Conservation (phyloP, 768 basidiomycete species). For the Gymnopilus dilepis region DNA sequence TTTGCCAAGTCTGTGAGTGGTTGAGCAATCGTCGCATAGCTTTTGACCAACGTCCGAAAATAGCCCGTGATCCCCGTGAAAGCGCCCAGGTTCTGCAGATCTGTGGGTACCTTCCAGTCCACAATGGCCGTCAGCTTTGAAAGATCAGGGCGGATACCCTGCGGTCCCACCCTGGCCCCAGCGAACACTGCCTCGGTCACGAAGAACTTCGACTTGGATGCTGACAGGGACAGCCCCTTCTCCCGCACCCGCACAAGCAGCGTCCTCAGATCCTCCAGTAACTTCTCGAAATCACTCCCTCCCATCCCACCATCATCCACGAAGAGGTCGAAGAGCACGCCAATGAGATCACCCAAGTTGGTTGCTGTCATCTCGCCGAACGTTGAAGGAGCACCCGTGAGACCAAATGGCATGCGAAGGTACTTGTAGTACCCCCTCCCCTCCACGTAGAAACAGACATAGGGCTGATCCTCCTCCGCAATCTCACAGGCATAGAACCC, state of each 20-base stretch:
- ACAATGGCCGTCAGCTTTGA: slow-evolving; percentile 44
- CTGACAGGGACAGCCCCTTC: slow-evolving; percentile 39
- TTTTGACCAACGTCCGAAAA: slow-evolving; percentile 38
- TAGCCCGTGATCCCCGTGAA: slow-evolving; percentile 43
- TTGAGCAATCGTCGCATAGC: slow-evolving; percentile 37
- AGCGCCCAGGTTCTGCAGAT: slow-evolving; percentile 31
- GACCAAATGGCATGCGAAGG: slow-evolving; percentile 43
- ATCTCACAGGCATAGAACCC: slow-evolving; percentile 39
- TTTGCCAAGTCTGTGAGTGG: slow-evolving; percentile 37
- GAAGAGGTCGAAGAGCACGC: slow-evolving; percentile 36
- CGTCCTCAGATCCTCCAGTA: slow-evolving; percentile 26
- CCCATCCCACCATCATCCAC: slow-evolving; percentile 44
- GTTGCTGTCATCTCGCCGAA: slow-evolving; percentile 36
- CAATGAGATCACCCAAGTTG: slow-evolving; percentile 31
- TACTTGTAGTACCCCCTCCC: slow-evolving; percentile 43
- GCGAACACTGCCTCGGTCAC: slow-evolving; percentile 41
- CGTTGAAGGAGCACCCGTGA: slow-evolving; percentile 42
- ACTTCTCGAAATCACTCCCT: slow-evolving; percentile 36
- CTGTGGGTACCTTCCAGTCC: slow-evolving; percentile 34
- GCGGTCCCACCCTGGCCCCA: slow-evolving; percentile 35
- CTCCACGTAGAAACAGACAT: slow-evolving; percentile 41
- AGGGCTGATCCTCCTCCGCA: slow-evolving; percentile 26
- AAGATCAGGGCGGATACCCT: slow-evolving; percentile 40
- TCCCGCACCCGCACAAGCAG: slow-evolving; percentile 35
- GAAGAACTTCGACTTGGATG: slow-evolving; percentile 41